Conservation (phyloP, 2,329 filamentous ascomycete species). For the Colletotrichum spaethianum region DNA sequence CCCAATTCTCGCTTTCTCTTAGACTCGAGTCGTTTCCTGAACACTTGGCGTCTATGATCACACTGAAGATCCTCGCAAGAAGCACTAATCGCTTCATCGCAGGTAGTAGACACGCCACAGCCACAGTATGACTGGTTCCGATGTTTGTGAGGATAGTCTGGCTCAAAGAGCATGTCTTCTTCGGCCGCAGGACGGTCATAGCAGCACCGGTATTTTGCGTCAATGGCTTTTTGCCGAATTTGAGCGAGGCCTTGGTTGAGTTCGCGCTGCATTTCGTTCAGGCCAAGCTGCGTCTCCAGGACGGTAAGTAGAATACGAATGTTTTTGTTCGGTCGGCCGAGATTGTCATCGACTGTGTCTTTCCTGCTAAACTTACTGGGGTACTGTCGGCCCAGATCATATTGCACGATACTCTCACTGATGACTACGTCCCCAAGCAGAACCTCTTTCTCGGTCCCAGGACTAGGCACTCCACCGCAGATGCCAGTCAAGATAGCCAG, state of each 20-base stretch:
- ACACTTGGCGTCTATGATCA: slow-evolving; percentile 40
- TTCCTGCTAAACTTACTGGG: slow-evolving; percentile 41
- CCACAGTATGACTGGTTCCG: slow-evolving; percentile 31
- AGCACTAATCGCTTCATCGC: slow-evolving; percentile 41
- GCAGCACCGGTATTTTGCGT: slow-evolving; percentile 8
- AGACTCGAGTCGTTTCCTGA: slow-evolving; percentile 16
- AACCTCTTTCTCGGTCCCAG: slow-evolving; percentile 24
- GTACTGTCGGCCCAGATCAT: slow-evolving; percentile 44
- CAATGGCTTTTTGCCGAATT: slow-evolving; percentile 41
- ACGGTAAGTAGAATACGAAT: slow-evolving; percentile 47
- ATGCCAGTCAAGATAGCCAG: slow-evolving; percentile 47
- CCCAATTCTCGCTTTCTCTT: slow-evolving; percentile 32
- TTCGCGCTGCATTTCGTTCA: slow-evolving; percentile 32
- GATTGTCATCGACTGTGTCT: slow-evolving; percentile 35
- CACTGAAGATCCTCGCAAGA: slow-evolving; percentile 49
- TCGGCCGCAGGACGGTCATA: slow-evolving; percentile 47
- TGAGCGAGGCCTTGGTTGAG: slow-evolving; percentile 34
- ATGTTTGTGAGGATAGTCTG: slow-evolving; percentile 50
- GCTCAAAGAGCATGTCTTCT: slow-evolving; percentile 48
- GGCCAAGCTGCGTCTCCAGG: slow-evolving; percentile 41
- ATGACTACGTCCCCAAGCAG: slow-evolving; percentile 52
- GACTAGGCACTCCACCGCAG: slow-evolving; percentile 45
- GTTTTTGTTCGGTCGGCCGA: slow-evolving; percentile 39
- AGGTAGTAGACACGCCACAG: slow-evolving; percentile 35
- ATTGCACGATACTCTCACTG: slow-evolving; percentile 44